phyloP scores from a whole-genome alignment of 2,329 filamentous ascomycete genomes.

The Cladosporium sp. region DNA sequence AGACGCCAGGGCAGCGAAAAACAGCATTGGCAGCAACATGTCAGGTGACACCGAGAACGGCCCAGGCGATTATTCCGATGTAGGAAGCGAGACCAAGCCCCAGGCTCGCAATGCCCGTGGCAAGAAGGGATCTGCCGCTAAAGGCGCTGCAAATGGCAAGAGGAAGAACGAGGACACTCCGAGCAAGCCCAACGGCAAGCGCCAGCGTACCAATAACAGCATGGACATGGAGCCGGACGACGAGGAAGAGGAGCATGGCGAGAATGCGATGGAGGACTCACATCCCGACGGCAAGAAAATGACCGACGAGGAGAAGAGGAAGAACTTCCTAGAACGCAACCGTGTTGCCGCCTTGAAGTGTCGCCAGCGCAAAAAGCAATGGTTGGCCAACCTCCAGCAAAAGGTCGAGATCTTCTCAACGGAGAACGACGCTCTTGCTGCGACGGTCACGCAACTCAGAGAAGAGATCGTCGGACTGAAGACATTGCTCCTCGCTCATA shows the following conservation, averaged over 20 bases:
- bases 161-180: conserved; percentile 75
- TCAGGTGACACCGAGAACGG: conserved; percentile 43
- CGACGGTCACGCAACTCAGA: conserved; percentile 78
- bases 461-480: conserved; percentile 96
- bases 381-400: conserved; percentile 88
- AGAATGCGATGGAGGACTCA: conserved; percentile 39
- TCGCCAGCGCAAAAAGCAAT: conserved; percentile 97
- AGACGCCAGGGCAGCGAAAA: conserved; percentile 43
- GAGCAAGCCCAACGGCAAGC: conserved; percentile 69
- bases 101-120: conserved; percentile 62
- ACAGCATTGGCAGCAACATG: conserved; percentile 62
- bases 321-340: conserved; percentile 96
- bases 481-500: conserved; percentile 87
- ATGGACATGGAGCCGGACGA: conserved; percentile 51
- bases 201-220: conserved; percentile 61
- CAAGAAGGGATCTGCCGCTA: conserved; percentile 62
- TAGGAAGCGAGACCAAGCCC: conserved; percentile 63
- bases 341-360: conserved; percentile 95
- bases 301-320: conserved; percentile 97
- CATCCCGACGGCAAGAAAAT: conserved; percentile 72
- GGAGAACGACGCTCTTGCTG: conserved; percentile 84
- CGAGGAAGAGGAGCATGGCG: conserved; percentile 55
- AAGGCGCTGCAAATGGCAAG: conserved; percentile 62
- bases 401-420: conserved; percentile 92
- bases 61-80: conserved; percentile 70